Base-by-base conservation (phyloP, 305 asterid species). In the Caryopteris hybrid region DNA sequence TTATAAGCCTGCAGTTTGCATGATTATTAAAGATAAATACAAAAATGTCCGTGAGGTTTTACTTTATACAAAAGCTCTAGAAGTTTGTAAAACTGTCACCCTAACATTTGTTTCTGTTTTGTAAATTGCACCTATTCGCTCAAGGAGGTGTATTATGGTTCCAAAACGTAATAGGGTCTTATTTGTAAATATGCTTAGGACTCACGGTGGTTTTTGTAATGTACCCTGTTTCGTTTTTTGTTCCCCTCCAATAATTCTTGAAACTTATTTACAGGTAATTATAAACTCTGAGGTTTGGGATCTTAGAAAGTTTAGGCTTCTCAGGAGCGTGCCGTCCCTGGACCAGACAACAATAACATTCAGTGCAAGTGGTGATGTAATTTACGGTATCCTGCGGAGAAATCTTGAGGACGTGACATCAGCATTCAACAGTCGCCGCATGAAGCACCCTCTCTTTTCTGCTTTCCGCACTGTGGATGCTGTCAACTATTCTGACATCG, bases 241-340 rank as follows among this genome's bases (percentile, higher is more conserved):
- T 6, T 9, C 42, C 7, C 25, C 6, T 23, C n/a, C n/a, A 4
- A 8, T 23, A 45, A 34, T 61, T 25, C 25, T 56, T 66, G 22
- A 46, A 58, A 72, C 22, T 25, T 56, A 22, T 29, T 27, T 33
- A 66, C 84, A 95, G 99, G 99, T 95, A 13, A 92, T 95, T 63
- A 92, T 92, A 80, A 89, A 95, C 80, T 86, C 98, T 3, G 99
- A 95, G 87, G 97, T 95, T 17, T 95, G 97, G 97, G 99, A 95
- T 80, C 96, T 95, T 61, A 84, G 99, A 22, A 95, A 95, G 71
- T 85, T 77, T 56, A 81, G 89, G 84, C 93, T 95, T 36, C 95
- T 92, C 8, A 85, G 94, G 10, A 95, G 88, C 31, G 97, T 95
- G 12, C 95, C 97, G 4, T 95, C 99, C 6, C 79, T 95, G 80